These are phyloP conservation scores for Pseudogymnoascus sp. DNA, from an alignment of 2,329 filamentous ascomycete genomes.

Conservation along the genomic window DNA sequence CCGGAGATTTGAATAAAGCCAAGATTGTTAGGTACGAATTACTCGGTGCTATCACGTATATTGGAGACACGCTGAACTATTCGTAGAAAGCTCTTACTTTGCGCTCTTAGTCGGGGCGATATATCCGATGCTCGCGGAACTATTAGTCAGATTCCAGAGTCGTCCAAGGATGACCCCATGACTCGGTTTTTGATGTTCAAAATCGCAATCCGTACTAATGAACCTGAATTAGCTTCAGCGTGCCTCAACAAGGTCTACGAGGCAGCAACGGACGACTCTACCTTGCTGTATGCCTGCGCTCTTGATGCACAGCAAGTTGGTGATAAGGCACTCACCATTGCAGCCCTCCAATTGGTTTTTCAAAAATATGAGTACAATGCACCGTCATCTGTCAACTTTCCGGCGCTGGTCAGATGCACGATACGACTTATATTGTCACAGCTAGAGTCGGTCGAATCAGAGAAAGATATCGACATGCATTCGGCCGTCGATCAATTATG, in stretches of 20 bases:
- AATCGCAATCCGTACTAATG: conserved; percentile 50
- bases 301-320: conserved; percentile 63
- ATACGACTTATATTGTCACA: conserved; percentile 42
- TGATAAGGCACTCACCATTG: conserved; percentile 51
- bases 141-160: conserved; percentile 51
- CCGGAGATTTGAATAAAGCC: conserved; percentile 55
- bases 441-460: conserved; percentile 25
- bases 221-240: conserved; percentile 49
- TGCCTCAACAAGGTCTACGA: conserved; percentile 55
- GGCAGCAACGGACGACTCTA: conserved; percentile 43
- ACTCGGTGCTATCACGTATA: conserved; percentile 10
- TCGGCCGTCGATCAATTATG: conserved; percentile 42
- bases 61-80: conserved; percentile 7
- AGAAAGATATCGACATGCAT: conserved; percentile 14
- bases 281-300: conserved; percentile 71
- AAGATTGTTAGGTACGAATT: conserved; percentile 41
- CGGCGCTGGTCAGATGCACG: conserved; percentile 54
- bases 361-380: conserved; percentile 42
- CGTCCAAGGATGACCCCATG: conserved; percentile 50
- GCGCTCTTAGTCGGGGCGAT: conserved; percentile 52
- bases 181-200: conserved; percentile 72
- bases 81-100: conserved; percentile 63
- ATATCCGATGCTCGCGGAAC: conserved; percentile 43
- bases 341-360: conserved; percentile 51
- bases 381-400: conserved; percentile 46